These are phyloP conservation scores for Solanum sejunctum DNA, from an alignment of 257 asterid genomes.

Conservation along the genomic window DNA sequence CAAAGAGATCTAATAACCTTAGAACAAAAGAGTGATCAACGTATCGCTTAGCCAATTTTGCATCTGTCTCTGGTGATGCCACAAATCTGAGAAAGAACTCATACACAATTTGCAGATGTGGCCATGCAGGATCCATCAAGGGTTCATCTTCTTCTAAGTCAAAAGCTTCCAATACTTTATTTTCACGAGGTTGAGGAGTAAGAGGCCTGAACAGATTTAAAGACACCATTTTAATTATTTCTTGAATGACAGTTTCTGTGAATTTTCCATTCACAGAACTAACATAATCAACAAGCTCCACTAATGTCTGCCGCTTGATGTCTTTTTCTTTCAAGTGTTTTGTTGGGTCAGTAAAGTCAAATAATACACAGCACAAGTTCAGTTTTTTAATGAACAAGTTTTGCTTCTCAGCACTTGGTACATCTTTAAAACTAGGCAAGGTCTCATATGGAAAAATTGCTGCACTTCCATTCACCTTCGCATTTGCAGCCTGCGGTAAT, in stretches of 20 bases:
- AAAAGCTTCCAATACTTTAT: conserved; percentile 36
- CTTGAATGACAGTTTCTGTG: conserved; percentile 42
- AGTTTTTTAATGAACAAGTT: conserved; percentile 36
- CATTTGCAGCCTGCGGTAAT: conserved; percentile 9
- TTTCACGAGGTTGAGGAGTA: conserved; percentile 51
- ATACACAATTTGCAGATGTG: conserved; percentile 53
- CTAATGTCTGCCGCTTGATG: conserved; percentile 48
- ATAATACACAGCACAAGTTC: conserved; percentile 38
- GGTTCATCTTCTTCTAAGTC: conserved; percentile 67
- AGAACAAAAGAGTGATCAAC: conserved; percentile 53
- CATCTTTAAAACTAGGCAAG: conserved; percentile 52
- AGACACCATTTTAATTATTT: conserved; percentile 38
- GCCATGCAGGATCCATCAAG: conserved; percentile 58
- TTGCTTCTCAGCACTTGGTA: conserved; percentile 47
- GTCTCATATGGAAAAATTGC: conserved; percentile 30
- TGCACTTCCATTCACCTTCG: conserved; percentile 30
- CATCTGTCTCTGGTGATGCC: conserved; percentile 64
- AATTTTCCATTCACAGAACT: conserved; percentile 44
- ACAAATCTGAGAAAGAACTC: conserved; percentile 57
- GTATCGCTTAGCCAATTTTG: conserved; percentile 55
- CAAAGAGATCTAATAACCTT: conserved; percentile 45
- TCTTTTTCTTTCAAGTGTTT: conserved; percentile 53
- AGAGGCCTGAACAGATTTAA: conserved; percentile 38
- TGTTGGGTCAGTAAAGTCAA: conserved; percentile 50
- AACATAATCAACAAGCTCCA: conserved; percentile 48